A percentile compares a stretch with the other conserved stretches of the same genome.
phyloP scores from a whole-genome alignment of 495 filamentous ascomycete species.

The Penicillium robsamsonii region DNA sequence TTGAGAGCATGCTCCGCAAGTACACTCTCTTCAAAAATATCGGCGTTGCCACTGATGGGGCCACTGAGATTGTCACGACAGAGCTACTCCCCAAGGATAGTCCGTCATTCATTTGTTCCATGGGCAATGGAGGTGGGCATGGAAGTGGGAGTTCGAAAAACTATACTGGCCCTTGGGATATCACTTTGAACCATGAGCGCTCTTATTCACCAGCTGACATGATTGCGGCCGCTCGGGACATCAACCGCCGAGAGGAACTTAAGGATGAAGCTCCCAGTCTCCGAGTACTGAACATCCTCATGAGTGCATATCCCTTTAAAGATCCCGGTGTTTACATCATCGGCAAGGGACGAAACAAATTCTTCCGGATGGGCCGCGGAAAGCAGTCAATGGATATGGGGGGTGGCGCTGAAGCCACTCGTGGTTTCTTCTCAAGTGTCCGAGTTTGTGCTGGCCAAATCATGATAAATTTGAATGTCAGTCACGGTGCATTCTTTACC shows the following conservation, averaged over 20 bases:
- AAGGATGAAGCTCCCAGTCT: slow-evolving; percentile 15
- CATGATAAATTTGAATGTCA: slow-evolving; percentile 50
- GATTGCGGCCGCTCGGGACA: not conserved
- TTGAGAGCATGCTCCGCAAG: not conserved
- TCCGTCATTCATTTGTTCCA: not conserved
- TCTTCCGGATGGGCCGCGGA: slow-evolving; percentile 21
- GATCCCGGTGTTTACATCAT: slow-evolving; percentile 15
- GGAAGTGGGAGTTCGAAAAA: not conserved
- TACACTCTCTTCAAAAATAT: not conserved
- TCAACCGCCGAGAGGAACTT: not conserved
- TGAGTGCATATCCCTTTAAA: slow-evolving; percentile 23
- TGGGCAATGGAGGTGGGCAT: not conserved
- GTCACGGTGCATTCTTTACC: slow-evolving; percentile 43
- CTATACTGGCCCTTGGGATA: slow-evolving; percentile 1
- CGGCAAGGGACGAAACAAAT: slow-evolving; percentile 19
- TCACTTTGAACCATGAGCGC: not conserved
- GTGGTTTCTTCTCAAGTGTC: slow-evolving; percentile 51
- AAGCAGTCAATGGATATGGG: slow-evolving; percentile 23
- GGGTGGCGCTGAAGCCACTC: slow-evolving; percentile 39
- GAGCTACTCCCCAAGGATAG: not conserved
- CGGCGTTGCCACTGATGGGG: slow-evolving; percentile 14
- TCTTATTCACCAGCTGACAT: not conserved
- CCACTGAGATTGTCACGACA: slow-evolving; percentile 16
- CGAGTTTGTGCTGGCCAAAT: slow-evolving; percentile 38
- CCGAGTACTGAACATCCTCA: slow-evolving; percentile 50